Base-by-base conservation (phyloP, 116 monocot genomes). In the Iris pallida region DNA sequence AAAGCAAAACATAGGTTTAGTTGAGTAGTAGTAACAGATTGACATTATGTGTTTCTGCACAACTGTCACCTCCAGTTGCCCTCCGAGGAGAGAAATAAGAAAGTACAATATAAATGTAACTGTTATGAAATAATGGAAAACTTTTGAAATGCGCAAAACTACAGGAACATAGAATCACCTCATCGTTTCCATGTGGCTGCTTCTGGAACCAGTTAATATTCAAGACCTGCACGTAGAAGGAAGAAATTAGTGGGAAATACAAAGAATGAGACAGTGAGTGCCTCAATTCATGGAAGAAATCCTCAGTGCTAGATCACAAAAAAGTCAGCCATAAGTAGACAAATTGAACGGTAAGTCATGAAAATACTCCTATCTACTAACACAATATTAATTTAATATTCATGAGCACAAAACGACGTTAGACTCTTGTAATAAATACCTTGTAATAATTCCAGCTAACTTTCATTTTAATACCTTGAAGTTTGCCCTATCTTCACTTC, bases 191-290 rank as follows among this genome's bases (percentile, higher is more conserved):
- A 71, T 79, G 80, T 47, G 87, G 76, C 69, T 95, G 88, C 78
- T 82, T 95, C 58, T 85, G 84, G 65, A 96, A 92, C 89, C 96
- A 92, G 68, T 96, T 96, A 51, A 91, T 84, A 61, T 88, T 91
- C 71, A 88, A 47, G n/a, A 95, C 76, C 95, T 95, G 61, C 42
- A 63, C 57, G 55, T 53, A 15, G 19, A 73, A 51, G 49, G 7
- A 4, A 51, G 49, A 51, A 9, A 7, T 9, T 0, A 51, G 13
- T 9, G 13, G 7, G 49, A 51, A 51, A 51, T 51, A 51, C 13
- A 7, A 51, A 7, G 7, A 13, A 7, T 4, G 11, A 51, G 7
- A 9, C 49, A 9, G 13, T 9, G 13, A 51, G 4, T 9, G 13
- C 13, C 49, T 7, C 7, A 51, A 13, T 9, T 51, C 49, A 51